Base-by-base conservation (phyloP, 108 stramenopile genomes). In the Fragilaria crotonensis region DNA sequence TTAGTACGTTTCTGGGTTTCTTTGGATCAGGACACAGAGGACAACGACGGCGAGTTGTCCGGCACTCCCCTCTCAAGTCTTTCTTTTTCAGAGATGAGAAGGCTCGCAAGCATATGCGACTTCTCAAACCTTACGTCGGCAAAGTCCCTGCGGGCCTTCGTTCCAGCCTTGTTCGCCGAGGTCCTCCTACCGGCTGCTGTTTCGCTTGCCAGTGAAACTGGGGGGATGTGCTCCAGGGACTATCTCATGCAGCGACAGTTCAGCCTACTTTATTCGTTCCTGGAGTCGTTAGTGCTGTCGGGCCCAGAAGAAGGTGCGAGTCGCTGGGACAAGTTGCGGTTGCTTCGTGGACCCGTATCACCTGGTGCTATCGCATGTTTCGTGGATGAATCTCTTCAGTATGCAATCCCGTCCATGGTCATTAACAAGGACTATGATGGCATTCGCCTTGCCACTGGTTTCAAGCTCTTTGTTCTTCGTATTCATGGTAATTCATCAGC, bases 401-500 rank as follows among this genome's bases (percentile, higher is more conserved):
- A 27, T 11, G 47, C 70, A 36, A 22, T 77, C 7, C 45, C 63
- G 7, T 64, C 73, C 31, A 55, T 81, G 33, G 49, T 76, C 20
- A 29, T 60, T 22, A 72, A 77, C 7, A 61, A 63, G 61, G 70
- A 76, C 27, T 57, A 73, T 31, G 62, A 71, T 32, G 60, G 50
- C 19, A 36, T 81, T 9, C 59, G 54, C 0, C 25, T 81, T 25
- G 44, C 41, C 9, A 48, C 65, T 14, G 66, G 48, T 18, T 77
- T 74, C 22, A 57, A 54, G 18, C 29, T 71, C 4, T 81, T 64
- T 63, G 36, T 76, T 9, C 30, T 21, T 1, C 1, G 73, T 5
- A 45, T 62, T 21, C 1, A 26, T 33, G 4, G 19, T 23, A 33
- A 32, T 4, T 1, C 2, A 33, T 33, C 3, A 33, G 3, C 30